These are phyloP conservation scores for Pseudogymnoascus sp. DNA, from an alignment of 2,329 filamentous ascomycete genomes.

Conservation along the genomic window DNA sequence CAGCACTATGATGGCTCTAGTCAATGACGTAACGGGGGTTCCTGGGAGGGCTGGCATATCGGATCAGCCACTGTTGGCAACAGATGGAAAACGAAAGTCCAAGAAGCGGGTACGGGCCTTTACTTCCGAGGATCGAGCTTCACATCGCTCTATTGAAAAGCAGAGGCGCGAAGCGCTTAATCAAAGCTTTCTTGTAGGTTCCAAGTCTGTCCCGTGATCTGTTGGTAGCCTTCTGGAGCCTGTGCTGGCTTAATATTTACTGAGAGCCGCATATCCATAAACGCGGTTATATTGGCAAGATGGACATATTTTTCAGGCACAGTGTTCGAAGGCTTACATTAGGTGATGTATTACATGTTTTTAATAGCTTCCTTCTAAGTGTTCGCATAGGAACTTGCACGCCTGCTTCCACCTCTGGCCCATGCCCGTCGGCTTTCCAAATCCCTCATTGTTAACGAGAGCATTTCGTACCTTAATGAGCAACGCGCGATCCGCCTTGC, in stretches of 20 bases:
- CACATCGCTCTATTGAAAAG: constrained; percentile 24
- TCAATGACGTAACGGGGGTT: not conserved
- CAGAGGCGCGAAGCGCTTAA: constrained; percentile 23
- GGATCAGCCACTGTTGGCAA: not conserved
- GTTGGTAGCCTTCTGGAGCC: not conserved
- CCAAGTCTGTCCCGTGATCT: not conserved
- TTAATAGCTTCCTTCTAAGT: not conserved
- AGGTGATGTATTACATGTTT: not conserved
- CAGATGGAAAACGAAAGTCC: not conserved
- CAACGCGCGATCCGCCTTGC: constrained; percentile 16
- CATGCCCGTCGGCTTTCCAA: constrained; percentile 21
- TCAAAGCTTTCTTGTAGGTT: constrained; percentile 21
- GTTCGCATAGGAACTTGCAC: constrained; percentile 20
- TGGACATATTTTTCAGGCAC: not conserved
- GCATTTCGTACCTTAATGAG: constrained; percentile 18
- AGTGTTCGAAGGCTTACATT: not conserved
- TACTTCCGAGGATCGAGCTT: constrained; percentile 22
- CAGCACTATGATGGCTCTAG: not conserved
- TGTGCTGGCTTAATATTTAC: not conserved
- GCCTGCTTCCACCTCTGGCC: constrained; percentile 19
- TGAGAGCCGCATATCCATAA: not conserved
- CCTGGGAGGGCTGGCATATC: not conserved
- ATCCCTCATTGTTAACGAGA: constrained; percentile 22
- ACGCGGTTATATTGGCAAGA: not conserved
- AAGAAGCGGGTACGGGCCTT: constrained; percentile 21